phyloP scores from a whole-genome alignment of 1,139 yeast species.

The Entelexis paramagnoliae region DNA sequence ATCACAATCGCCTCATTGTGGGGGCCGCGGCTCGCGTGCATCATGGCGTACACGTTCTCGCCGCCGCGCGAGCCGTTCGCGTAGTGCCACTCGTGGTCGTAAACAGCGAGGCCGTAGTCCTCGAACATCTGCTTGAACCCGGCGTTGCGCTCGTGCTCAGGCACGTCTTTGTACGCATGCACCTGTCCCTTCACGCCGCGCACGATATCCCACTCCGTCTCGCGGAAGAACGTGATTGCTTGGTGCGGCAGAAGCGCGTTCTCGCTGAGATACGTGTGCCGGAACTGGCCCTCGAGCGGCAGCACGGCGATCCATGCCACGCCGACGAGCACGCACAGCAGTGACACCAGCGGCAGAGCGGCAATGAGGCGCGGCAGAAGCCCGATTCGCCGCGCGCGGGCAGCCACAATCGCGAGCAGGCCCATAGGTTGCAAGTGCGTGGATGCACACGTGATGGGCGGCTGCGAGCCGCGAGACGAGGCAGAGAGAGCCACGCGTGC shows the following conservation, averaged over 20 bases:
- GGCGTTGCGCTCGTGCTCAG: constrained; percentile 36
- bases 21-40: constrained; percentile 92
- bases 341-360: constrained; percentile 50
- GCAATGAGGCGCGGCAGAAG: constrained; percentile 26
- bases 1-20: constrained; percentile 92
- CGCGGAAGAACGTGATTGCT: constrained; percentile 84
- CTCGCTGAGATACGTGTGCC: constrained; percentile 81
- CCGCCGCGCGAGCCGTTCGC: constrained; percentile 30
- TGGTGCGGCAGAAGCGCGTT: constrained; percentile 97
- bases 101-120: constrained; percentile 64
- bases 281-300: constrained; percentile 73
- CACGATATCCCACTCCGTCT: constrained; percentile 86
- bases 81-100: constrained; percentile 38
- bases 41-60: constrained; percentile 63
- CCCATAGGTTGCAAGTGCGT: constrained; percentile 28
- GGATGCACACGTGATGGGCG: not conserved
- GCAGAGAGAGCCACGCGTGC: too few relatives aligned
- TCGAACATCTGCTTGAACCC: constrained; percentile 51
- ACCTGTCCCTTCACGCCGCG: constrained; percentile 71
- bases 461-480: not conserved
- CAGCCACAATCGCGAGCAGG: constrained; percentile 31
- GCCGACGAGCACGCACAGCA: constrained; percentile 52
- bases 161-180: constrained; percentile 30
- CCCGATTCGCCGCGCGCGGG: constrained; percentile 28
- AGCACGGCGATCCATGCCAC: constrained; percentile 55